Evolutionary conservation across 352 stramenopile species (phyloP), one percentile per base, ranked within the genome.

Genomic region (Phytopythium oedochilum): DNA sequence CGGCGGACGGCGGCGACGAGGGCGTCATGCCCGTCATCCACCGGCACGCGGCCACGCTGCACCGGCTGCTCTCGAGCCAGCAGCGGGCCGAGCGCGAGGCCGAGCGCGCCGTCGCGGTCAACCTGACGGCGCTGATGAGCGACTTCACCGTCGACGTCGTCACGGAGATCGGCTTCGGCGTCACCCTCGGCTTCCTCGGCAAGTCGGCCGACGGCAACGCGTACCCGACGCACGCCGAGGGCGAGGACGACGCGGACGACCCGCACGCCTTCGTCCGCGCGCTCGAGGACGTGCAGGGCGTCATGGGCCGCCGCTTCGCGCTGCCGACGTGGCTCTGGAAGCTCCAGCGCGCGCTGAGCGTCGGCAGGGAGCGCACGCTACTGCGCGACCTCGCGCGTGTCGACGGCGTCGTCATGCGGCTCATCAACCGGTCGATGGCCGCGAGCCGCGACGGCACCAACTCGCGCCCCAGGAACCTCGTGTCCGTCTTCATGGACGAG

Each of bases 81-180:
- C 32, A 36, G 32, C 32, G 32, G 32, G 5, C 9, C 9, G 29
- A 32, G 29, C 5, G 29, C 29, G 29, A 32, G 29, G 5, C 29
- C 22, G 2, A 26, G 10, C 22, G 40, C 17, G 9, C 42, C 0
- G 32, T 61, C 0, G 18, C 58, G 0, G 17, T 88, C 5, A 66
- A 89, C 43, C 26, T 87, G 18, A 68, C 60, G 20, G 55, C 58
- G 25, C 36, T 78, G 15, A 39, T 89, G 10, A 70, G 79, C n/a
- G 48, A 58, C 8, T 83, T 89, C 57, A 88, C 79, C 20, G 63
- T 88, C 7, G 67, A 89, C 26, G 73, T 69, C 25, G 87, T 89
- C 46, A 53, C 72, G 0, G 75, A 88, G 46, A 77, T 91, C 52
- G 80, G 59, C 31, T 92, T 92, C 56, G 83, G 83, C 14, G 55